Conservation (phyloP, 2,329 filamentous ascomycete species). For the Colletotrichum tropicicola region DNA sequence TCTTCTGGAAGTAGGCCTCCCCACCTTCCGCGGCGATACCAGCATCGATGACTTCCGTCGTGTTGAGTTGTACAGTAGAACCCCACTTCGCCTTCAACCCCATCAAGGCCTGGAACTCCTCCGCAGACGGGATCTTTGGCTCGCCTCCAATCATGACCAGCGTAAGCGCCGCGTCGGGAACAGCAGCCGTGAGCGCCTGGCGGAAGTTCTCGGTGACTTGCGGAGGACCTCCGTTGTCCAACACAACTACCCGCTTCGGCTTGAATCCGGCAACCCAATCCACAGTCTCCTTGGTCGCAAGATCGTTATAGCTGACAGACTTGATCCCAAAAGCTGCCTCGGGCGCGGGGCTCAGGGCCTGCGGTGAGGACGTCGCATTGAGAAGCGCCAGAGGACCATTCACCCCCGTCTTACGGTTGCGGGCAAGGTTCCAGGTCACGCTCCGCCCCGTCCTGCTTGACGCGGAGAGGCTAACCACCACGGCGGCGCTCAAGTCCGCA, state of each 20-base stretch:
- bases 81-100: neutral
- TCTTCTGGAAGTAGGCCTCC: neutral
- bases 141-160: slow-evolving; percentile 3
- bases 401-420: slow-evolving; percentile 14
- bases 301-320: slow-evolving; percentile 20
- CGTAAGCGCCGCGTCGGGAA: neutral
- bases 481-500: slow-evolving; percentile 42
- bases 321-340: slow-evolving; percentile 12
- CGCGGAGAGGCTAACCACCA: slow-evolving; percentile 41
- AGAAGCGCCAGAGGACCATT: slow-evolving; percentile 36
- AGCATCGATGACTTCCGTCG: slow-evolving; percentile 22
- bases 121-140: neutral
- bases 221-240: slow-evolving; percentile 33
- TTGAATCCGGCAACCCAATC: slow-evolving; percentile 27
- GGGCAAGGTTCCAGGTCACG: slow-evolving; percentile 37
- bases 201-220: slow-evolving; percentile 2
- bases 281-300: neutral
- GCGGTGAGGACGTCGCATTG: slow-evolving; percentile 37
- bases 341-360: neutral
- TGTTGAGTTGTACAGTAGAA: slow-evolving; percentile 18
- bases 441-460: slow-evolving; percentile 40
- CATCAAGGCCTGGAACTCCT: neutral
- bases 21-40: slow-evolving; percentile 7
- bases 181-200: neutral
- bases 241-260: slow-evolving; percentile 30